A percentile compares a stretch with the other conserved stretches of the same genome.
These are phyloP conservation scores for Helotiales sp. DNA, from an alignment of 2,329 filamentous ascomycete species.

Conservation along the genomic window DNA sequence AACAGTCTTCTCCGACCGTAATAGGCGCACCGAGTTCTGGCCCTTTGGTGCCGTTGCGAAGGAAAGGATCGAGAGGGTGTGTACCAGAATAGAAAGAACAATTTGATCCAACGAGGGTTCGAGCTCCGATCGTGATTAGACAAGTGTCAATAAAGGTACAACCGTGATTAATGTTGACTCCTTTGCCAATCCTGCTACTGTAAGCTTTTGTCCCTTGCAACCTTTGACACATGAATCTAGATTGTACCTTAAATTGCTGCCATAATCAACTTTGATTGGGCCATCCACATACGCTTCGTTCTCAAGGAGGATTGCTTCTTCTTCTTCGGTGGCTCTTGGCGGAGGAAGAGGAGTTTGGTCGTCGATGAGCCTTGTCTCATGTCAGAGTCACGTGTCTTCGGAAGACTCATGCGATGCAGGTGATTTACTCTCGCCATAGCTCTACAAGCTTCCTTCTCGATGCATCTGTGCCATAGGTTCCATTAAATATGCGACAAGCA, in stretches of 20 bases:
- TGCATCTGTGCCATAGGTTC: too few species aligned
- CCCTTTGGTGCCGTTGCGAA: slow-evolving; percentile 40
- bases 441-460: slow-evolving; percentile 61
- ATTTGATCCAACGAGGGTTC: slow-evolving; percentile 60
- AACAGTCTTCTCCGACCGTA: slow-evolving; percentile 53
- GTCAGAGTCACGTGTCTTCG: too few species aligned
- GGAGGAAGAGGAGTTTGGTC: slow-evolving; percentile 65
- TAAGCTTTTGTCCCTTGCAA: too few species aligned
- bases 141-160: slow-evolving; percentile 75
- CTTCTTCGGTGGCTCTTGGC: slow-evolving; percentile 50
- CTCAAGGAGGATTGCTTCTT: slow-evolving; percentile 63
- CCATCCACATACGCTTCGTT: slow-evolving; percentile 66
- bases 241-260: slow-evolving; percentile 65
- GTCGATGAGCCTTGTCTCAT: slow-evolving; percentile 57
- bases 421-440: slow-evolving; percentile 70
- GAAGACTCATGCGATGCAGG: too few species aligned
- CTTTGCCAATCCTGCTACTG: slow-evolving; percentile 60
- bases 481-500: too few species aligned
- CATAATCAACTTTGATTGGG: slow-evolving; percentile 73
- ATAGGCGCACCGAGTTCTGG: slow-evolving; percentile 46
- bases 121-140: slow-evolving; percentile 50
- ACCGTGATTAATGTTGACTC: slow-evolving; percentile 73
- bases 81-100: slow-evolving; percentile 70
- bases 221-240: too few species aligned
- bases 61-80: slow-evolving; percentile 65